Base-by-base conservation (phyloP, 2,329 filamentous ascomycete species). In the Neonectria faginata region DNA sequence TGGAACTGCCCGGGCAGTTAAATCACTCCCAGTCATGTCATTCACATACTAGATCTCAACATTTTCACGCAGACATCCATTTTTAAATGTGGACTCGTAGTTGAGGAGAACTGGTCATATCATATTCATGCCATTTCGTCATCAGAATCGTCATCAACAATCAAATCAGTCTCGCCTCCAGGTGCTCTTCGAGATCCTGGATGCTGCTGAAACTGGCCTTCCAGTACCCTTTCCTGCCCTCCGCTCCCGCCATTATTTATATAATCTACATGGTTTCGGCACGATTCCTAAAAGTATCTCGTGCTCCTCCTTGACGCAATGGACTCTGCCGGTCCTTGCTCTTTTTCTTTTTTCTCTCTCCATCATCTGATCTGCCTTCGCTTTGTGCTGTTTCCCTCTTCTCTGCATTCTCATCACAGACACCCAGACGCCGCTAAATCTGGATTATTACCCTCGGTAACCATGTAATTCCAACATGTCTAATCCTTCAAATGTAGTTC, bases 91-190 rank as follows among this genome's bases (percentile, higher is more conserved):
- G 25, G 50, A 56, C 56, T 60, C 50, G 48, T 57, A 16, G 14
- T 66, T 66, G 48, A 70, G 68, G 48, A 70, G 68, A 73, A 68
- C 66, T 70, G 70, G 70, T 76, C 75, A 73, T 77, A 76, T 72
- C 70, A 74, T 77, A 69, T 77, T 76, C 74, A 73, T 76, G 65
- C 73, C 73, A 73, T 75, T 74, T 73, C 73, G 68, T 75, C 73
- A 65, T 75, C 64, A 75, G 65, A 74, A 74, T 74, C 73, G 61
- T 74, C 64, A 72, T 62, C 70, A 69, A 62, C 72, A 65, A 71
- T 66, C 69, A 73, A 70, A 74, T 74, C 72, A 61, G 60, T 62
- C 48, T 58, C 54, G 27, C 55, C 60, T 64, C 44, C 33, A 61
- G 62, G 56, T 51, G 39, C 62, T 11, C 63, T 54, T 64, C 27